Conservation (phyloP, 805 yeast genomes). For the Pichia heedii region DNA sequence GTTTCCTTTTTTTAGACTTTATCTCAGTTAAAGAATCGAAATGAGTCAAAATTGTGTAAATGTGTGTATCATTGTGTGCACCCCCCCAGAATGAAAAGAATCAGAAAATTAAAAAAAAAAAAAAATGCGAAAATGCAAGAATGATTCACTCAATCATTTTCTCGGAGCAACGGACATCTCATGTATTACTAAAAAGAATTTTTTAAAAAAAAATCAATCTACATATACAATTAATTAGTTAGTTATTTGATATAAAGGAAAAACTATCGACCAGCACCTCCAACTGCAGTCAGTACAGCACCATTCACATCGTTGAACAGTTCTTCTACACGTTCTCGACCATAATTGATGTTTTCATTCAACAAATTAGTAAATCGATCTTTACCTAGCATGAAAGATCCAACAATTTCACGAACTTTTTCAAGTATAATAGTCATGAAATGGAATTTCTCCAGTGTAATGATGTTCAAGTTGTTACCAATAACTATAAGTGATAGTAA, state of each 20-base stretch:
- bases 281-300: conserved; percentile 31
- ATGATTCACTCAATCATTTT: background rate
- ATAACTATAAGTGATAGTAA: conserved; percentile 38
- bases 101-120: background rate
- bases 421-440: conserved; percentile 26
- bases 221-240: conserved; percentile 24
- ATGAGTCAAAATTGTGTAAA: no score
- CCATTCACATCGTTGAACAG: conserved; percentile 34
- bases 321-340: conserved; percentile 24
- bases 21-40: no score
- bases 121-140: background rate
- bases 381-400: conserved; percentile 44
- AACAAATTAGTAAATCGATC: conserved; percentile 26
- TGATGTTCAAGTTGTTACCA: conserved; percentile 22
- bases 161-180: conserved; percentile 2
- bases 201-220: background rate
- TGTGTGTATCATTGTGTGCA: no score
- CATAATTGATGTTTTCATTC: conserved; percentile 27
- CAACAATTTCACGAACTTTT: conserved; percentile 34
- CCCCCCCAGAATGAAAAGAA: no score
- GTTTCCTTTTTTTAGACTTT: no score
- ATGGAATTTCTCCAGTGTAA: conserved; percentile 16
- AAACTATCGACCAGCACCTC: conserved; percentile 11
- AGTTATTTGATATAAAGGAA: no score
- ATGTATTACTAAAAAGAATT: no score